Evolutionary conservation across 1,139 yeast genomes (phyloP).

Genomic region (Suhomyces wounanorum): DNA sequence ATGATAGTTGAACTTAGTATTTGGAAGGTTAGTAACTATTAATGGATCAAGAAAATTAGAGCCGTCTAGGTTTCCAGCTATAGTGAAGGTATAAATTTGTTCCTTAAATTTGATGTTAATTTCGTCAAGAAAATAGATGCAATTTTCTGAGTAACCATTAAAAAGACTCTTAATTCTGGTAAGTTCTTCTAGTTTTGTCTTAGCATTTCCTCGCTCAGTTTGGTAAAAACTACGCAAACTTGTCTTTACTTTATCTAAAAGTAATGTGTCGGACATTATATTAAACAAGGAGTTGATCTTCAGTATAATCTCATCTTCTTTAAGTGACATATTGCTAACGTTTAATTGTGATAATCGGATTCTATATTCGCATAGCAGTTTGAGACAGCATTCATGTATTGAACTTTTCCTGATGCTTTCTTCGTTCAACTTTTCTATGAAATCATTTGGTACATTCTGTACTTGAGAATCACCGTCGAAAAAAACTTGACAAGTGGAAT

Average conservation of each 20-base stretch:
- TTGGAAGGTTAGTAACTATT: conserved; percentile 14
- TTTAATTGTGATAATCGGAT: neutral
- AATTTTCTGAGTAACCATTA: conserved; percentile 7
- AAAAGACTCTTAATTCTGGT: conserved; percentile 2
- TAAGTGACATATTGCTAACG: neutral
- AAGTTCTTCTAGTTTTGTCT: conserved; percentile 6
- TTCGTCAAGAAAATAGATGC: conserved; percentile 20
- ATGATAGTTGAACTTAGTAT: conserved; percentile 13
- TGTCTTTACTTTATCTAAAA: neutral
- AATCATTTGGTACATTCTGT: conserved; percentile 3
- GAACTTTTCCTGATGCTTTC: conserved; percentile 8
- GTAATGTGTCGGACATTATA: neutral
- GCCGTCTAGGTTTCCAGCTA: conserved; percentile 17
- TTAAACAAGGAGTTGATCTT: conserved; percentile 1
- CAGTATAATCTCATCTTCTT: neutral
- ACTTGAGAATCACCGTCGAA: conserved; percentile 1
- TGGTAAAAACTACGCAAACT: neutral
- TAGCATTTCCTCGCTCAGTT: conserved; percentile 1
- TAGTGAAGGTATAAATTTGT: conserved; percentile 12
- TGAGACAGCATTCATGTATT: neutral
- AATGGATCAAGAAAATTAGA: conserved; percentile 18
- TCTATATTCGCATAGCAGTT: neutral
- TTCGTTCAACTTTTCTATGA: conserved; percentile 8
- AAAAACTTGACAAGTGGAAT: conserved; percentile 6
- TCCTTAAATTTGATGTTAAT: conserved; percentile 17